phyloP scores from a whole-genome alignment of 768 basidiomycete genomes.

The Suillus paluster region DNA sequence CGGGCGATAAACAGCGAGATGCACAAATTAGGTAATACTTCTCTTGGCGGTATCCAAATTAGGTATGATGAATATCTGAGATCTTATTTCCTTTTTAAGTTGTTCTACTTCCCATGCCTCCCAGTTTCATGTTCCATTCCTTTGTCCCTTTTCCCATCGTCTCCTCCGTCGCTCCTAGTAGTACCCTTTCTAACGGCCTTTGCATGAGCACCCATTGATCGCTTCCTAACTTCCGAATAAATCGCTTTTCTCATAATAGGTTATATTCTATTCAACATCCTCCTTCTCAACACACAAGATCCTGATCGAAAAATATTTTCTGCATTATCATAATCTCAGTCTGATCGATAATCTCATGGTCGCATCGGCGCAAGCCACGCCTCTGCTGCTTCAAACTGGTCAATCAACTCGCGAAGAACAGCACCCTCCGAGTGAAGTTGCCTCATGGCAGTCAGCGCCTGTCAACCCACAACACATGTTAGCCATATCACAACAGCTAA shows the following conservation, averaged over 20 bases:
- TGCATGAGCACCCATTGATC: constrained; percentile 5
- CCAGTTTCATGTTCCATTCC: constrained; percentile 9
- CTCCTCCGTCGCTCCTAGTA: constrained; percentile 19
- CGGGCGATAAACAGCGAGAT: constrained; percentile 28
- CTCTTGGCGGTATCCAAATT: constrained; percentile 7
- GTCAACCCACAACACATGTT: constrained; percentile 29
- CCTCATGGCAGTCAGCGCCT: constrained; percentile 89
- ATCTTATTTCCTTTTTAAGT: constrained; percentile 10
- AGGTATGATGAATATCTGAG: constrained; percentile 9
- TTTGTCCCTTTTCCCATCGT: constrained; percentile 25
- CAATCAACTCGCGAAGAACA: constrained; percentile 85
- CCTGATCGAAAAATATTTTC: constrained; percentile 11
- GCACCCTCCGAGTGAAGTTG: constrained; percentile 83
- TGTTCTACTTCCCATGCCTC: constrained; percentile 15
- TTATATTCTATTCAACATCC: constrained; percentile 5
- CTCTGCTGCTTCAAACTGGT: constrained; percentile 96
- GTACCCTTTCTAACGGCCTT: constrained; percentile 11
- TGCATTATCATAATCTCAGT: neutral
- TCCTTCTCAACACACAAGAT: neutral
- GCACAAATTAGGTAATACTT: constrained; percentile 14
- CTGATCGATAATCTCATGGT: constrained; percentile 52
- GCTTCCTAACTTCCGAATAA: constrained; percentile 12
- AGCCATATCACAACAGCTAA: constrained; percentile 24
- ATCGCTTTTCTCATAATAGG: constrained; percentile 6
- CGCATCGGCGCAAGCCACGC: constrained; percentile 92